These are phyloP conservation scores for Alternaria burnsii DNA, from an alignment of 2,329 filamentous ascomycete species.

Conservation along the genomic window DNA sequence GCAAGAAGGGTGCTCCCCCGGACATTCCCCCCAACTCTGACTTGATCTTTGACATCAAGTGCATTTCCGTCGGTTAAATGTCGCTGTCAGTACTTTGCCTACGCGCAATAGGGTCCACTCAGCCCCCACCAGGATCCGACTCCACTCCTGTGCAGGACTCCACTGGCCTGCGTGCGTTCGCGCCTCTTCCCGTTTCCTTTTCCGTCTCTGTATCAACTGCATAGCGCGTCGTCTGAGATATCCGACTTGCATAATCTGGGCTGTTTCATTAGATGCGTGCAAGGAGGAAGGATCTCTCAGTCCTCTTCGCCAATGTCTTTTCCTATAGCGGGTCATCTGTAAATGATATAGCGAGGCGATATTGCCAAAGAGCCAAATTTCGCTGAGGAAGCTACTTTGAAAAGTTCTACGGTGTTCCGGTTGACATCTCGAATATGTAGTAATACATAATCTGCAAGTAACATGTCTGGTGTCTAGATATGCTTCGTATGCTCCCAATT, in stretches of 20 bases:
- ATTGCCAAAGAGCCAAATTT: slow-evolving; percentile 24
- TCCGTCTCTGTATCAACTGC: slow-evolving; percentile 36
- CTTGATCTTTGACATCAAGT: slow-evolving; percentile 81
- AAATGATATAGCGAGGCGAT: slow-evolving; percentile 47
- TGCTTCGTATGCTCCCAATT: background rate
- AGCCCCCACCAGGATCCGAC: slow-evolving; percentile 28
- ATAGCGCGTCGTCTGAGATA: slow-evolving; percentile 51
- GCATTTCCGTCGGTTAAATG: slow-evolving; percentile 57
- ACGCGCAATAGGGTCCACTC: slow-evolving; percentile 32
- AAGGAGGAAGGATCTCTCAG: slow-evolving; percentile 55
- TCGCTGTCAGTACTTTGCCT: slow-evolving; percentile 9
- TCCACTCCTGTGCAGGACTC: slow-evolving; percentile 43
- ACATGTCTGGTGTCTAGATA: background rate
- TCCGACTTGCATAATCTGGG: slow-evolving; percentile 53
- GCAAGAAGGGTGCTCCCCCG: slow-evolving; percentile 75
- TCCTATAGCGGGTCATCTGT: slow-evolving; percentile 16
- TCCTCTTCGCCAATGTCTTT: slow-evolving; percentile 25
- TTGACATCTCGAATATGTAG: slow-evolving; percentile 15
- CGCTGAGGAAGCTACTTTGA: slow-evolving; percentile 51
- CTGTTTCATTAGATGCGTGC: slow-evolving; percentile 41
- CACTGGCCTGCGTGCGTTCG: slow-evolving; percentile 28
- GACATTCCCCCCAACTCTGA: slow-evolving; percentile 93
- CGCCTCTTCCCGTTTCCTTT: slow-evolving; percentile 28
- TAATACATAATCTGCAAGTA: slow-evolving; percentile 14
- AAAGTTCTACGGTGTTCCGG: slow-evolving; percentile 42